These are phyloP conservation scores for Camillea tinctor DNA, from an alignment of 2,329 filamentous ascomycete genomes.

Conservation along the genomic window DNA sequence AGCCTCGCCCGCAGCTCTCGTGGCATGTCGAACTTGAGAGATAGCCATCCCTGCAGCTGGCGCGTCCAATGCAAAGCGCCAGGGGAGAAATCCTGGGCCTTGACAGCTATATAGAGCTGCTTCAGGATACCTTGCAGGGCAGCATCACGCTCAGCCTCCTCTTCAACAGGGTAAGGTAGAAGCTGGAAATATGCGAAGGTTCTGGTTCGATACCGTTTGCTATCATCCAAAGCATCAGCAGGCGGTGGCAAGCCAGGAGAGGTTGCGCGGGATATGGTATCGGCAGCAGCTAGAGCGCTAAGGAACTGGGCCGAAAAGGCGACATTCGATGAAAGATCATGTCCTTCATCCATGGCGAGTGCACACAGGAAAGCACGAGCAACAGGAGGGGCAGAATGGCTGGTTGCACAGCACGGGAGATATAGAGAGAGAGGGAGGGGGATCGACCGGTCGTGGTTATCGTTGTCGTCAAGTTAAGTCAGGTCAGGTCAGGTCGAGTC, in stretches of 20 bases:
- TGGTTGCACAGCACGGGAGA: neutral
- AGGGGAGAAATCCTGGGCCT: slow-evolving; percentile 89
- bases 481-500: neutral
- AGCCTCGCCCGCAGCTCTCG: slow-evolving; percentile 79
- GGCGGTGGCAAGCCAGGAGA: slow-evolving; percentile 69
- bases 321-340: slow-evolving; percentile 37
- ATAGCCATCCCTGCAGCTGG: slow-evolving; percentile 92
- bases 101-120: slow-evolving; percentile 87
- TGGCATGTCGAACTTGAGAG: slow-evolving; percentile 95
- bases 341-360: slow-evolving; percentile 37
- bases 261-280: slow-evolving; percentile 80
- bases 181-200: slow-evolving; percentile 92
- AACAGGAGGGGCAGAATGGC: neutral
- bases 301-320: slow-evolving; percentile 39
- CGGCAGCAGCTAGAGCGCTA: slow-evolving; percentile 45
- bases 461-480: neutral
- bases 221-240: slow-evolving; percentile 43
- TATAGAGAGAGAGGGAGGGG: neutral
- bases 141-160: slow-evolving; percentile 71
- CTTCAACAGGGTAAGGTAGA: slow-evolving; percentile 85
- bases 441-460: neutral
- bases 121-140: slow-evolving; percentile 87
- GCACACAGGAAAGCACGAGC: neutral
- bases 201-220: slow-evolving; percentile 73
- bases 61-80: slow-evolving; percentile 96